Evolutionary conservation across 2,329 filamentous ascomycete species (phyloP), one percentile per base, ranked within the genome.

Genomic region (Claviceps digitariae): DNA sequence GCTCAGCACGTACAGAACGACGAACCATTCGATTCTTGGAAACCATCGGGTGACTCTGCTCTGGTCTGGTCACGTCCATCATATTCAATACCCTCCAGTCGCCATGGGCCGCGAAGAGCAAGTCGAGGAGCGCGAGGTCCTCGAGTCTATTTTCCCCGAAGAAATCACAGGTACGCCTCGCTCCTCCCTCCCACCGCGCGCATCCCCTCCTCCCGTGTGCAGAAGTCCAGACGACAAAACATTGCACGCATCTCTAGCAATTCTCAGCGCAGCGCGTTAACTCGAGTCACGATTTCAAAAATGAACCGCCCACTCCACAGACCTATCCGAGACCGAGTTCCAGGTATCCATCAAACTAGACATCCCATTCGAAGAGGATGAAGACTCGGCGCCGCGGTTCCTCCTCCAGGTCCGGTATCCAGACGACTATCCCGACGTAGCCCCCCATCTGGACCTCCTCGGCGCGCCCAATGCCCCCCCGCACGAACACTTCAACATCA

Each of bases 111-210:
- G 73, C 67, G 91, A 97, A 76, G 93, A 98, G 56, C 93, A 98
- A 69, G 73, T 84, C 59, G 93, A 98, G 73, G 93, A 98, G 78
- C 84, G 90, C 57, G 93, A 98, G 70, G 91, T 98, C 62, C 88
- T 98, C 66, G 89, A 95, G 66, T 96, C 91, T 56, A 98, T 98
- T 65, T 98, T 97, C 62, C 90, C 93, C 1, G 91, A 98, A 56
- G 93, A 98, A 73, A 95, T 98, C 61, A 91, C 84, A 78, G 86
- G 90, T 91, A 64, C 29, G 4, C 8, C 23, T 45, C 43, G 41
- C 20, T 48, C 12, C 23, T 2, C 34, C n/a, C 46, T n/a, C 8
- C 4, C 31, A 8, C 31, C 34, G 12, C 20, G 41, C 41, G 25
- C 10, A 2, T 27, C 44, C 12, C 10, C 12, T 17, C 17, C 15